Conservation (phyloP, 495 filamentous ascomycete genomes). For the Aspergillus olivimuriae region DNA sequence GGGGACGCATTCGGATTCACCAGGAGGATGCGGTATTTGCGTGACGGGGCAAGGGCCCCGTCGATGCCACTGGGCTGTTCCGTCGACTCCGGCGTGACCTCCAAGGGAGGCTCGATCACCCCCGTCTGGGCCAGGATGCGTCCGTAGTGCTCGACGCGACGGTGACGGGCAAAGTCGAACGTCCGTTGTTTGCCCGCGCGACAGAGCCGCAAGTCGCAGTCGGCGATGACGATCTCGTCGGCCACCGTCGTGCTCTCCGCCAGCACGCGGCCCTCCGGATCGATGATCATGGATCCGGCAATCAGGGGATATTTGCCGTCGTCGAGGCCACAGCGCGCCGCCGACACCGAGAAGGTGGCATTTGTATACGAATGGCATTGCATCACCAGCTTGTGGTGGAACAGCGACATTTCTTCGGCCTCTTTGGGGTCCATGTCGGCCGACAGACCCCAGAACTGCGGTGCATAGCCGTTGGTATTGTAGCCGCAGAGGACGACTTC, state of each 20-base stretch:
- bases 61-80: not conserved
- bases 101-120: constrained; percentile 33
- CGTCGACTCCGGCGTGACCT: not conserved
- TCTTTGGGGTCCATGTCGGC: constrained; percentile 32
- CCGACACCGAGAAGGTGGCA: constrained; percentile 37
- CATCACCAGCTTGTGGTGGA: constrained; percentile 41
- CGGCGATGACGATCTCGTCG: constrained; percentile 42
- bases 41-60: not conserved
- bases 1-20: constrained; percentile 42
- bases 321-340: constrained; percentile 38
- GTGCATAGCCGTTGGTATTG: constrained; percentile 40
- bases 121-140: constrained; percentile 34
- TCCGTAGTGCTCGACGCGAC: constrained; percentile 41
- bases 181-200: constrained; percentile 36
- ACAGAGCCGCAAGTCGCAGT: constrained; percentile 40
- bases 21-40: constrained; percentile 26
- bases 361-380: constrained; percentile 44
- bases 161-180: constrained; percentile 43
- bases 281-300: constrained; percentile 42
- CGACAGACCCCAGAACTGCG: constrained; percentile 35
- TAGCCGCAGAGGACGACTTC: constrained; percentile 43
- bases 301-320: constrained; percentile 41
- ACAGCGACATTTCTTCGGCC: constrained; percentile 34
- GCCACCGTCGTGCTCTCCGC: constrained; percentile 34
- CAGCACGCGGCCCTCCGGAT: constrained; percentile 42